Evolutionary conservation across 106 monocot genomes (phyloP), one percentile per base, ranked within the genome.

Genomic region (Dendrobium officinale): DNA sequence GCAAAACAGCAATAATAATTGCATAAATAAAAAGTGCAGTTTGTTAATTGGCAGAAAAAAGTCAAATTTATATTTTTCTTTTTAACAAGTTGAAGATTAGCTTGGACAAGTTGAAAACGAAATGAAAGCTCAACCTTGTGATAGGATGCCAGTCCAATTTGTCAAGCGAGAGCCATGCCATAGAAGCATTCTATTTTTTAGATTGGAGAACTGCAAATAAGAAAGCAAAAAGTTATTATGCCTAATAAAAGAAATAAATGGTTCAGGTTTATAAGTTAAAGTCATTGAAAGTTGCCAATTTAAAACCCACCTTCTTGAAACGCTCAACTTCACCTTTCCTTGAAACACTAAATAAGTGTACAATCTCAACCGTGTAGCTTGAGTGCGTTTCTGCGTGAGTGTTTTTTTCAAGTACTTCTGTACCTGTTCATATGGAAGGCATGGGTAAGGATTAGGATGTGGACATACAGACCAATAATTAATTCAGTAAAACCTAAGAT

Each of bases 151-250:
- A n/a, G 88, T 86, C 97, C 97, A 98, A 56, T 98, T 94, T 58
- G 94, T 85, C 55, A 98, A 85, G 42, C 97, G 89, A 79, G 97
- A 98, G 86, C 97, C 97, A 84, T 98, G 97, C 97, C 97, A 98
- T 27, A 98, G 81, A 84, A 98, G 94, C 94, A 94, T 98, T 84
- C 91, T 91, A 83, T 98, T 98, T 82, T 88, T 82, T 48, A 79
- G 81, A 79, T 33, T 79, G 64, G 89, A 86, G 72, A 92, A 94
- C 97, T 98, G 90, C 79, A 85, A 22, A 85, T 26, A 78, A 58
- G 24, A 78, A 85, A 20, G 79, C 59, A 54, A 26, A n/a, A 81
- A 27, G 3, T 37, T 17, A 84, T 16, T 48, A 29, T 26, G 41
- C 20, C 58, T 41, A 26, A 78, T 20, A 40, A 44, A 76, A 26